Evolutionary conservation across 1,284 basidiomycete species (phyloP).

Genomic region (Sanghuangporus baumii): DNA sequence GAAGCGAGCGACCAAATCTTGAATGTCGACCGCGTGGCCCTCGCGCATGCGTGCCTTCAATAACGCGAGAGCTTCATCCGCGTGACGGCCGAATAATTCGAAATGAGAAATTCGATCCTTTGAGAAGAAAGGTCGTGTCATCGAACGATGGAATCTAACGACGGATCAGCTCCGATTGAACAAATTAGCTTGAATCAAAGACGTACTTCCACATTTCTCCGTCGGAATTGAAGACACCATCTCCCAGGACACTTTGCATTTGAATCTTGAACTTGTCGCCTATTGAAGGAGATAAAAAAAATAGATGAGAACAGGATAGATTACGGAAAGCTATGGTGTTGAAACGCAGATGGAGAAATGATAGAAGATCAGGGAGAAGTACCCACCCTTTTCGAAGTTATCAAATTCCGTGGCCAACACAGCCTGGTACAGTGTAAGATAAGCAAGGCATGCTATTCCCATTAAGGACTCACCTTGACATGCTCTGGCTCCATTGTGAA

Average conservation of each 20-base stretch:
- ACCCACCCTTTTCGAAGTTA: constrained; percentile 37
- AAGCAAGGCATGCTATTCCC: neutral
- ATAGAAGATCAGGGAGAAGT: neutral
- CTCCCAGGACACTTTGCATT: constrained; percentile 34
- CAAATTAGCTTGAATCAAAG: neutral
- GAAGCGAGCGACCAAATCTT: constrained; percentile 32
- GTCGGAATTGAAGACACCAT: constrained; percentile 44
- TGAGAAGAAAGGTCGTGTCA: constrained; percentile 26
- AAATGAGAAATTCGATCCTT: constrained; percentile 24
- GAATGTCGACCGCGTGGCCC: constrained; percentile 46
- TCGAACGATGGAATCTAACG: constrained; percentile 22
- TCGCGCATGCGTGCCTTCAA: constrained; percentile 33
- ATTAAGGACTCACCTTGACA: constrained; percentile 25
- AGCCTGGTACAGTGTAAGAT: constrained; percentile 22
- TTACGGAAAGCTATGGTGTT: neutral
- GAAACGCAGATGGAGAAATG: neutral
- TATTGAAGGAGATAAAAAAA: constrained; percentile 1
- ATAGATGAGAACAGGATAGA: neutral
- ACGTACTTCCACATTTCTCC: constrained; percentile 27
- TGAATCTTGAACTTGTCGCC: constrained; percentile 27
- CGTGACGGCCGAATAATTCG: constrained; percentile 24
- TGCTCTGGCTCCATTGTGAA: constrained; percentile 32
- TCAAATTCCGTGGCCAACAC: constrained; percentile 39
- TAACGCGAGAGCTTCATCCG: constrained; percentile 24
- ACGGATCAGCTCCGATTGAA: neutral